Evolutionary conservation across 2,329 filamentous ascomycete species (phyloP).

Genomic region (Aspergillus novofumigatus): DNA sequence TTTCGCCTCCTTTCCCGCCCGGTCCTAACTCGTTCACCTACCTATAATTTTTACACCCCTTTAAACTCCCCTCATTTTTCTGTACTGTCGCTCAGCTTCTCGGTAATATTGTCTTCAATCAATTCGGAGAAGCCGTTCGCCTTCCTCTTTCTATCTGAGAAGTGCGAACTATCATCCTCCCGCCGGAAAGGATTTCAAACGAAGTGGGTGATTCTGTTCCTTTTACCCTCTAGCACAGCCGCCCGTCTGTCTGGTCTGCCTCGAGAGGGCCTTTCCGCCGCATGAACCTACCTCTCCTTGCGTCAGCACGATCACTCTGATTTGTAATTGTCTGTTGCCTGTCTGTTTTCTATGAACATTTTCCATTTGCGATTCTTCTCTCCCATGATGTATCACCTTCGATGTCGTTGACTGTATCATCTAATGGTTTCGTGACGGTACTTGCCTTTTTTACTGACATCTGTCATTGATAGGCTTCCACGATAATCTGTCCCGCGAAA

Average conservation of each 20-base stretch:
- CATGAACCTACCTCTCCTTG: constrained; percentile 15
- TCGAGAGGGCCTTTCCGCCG: neutral
- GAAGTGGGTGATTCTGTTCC: neutral
- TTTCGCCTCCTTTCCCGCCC: neutral
- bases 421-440: constrained; percentile 3
- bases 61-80: neutral
- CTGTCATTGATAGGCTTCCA: constrained; percentile 5
- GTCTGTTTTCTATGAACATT: constrained; percentile 4
- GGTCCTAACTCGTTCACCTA: neutral
- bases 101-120: neutral
- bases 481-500: constrained; percentile 1
- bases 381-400: constrained; percentile 12
- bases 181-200: neutral
- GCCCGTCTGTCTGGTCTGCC: neutral
- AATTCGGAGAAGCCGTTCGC: neutral
- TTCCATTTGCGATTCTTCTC: neutral
- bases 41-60: neutral
- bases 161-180: neutral
- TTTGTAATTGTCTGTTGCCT: constrained; percentile 3
- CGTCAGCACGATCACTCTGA: constrained; percentile 11
- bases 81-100: neutral
- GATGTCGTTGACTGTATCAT: constrained; percentile 1
- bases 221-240: neutral
- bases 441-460: constrained; percentile 11
- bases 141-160: neutral